Base-by-base conservation (phyloP, 2,329 filamentous ascomycete species). In the Venturia effusa region DNA sequence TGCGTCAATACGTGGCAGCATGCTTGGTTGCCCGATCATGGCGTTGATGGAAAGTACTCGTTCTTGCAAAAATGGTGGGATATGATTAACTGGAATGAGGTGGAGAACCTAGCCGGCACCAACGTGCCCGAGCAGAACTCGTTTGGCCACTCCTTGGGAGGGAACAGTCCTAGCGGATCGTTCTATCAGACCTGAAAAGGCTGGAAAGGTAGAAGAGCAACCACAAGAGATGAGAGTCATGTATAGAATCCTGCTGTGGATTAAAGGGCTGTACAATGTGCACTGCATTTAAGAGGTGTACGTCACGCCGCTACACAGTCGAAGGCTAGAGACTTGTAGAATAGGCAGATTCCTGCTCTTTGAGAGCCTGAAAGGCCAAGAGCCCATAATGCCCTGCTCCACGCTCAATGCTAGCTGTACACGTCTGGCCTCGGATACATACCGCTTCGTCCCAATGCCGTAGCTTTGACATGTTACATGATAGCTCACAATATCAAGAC, bases 1-100 rank as follows among this genome's bases (percentile, higher is more conserved):
- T 97, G 93, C 74, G 83, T 97, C 66, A 97, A 92, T 78, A 96
- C 92, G 5, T 99, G 94, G 94, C 88, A 97, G 80, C 94, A 97
- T 77, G 87, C 88, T 10, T 99, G 89, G 85, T 78, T 97, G 74
- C 83, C 84, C 64, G 92, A 97, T 74, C 97, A 89, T 75, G 88
- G 88, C 5, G 75, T 87, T 64, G 81, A 80, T 55, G 91, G 90
- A 61, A 99, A 97, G 84, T 79, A 81, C 62, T 77, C 79, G 62
- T 99, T 85, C 74, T 80, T 92, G 62, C 83, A 89, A 73, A 81
- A 82, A 51, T 97, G 93, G 93, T 99, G 94, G 94, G 77, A 90
- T 61, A 80, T 80, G 62, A 87, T 99, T 68, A 85, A 99, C 77
- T 99, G 94, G 94, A 32, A 40, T 40, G 10, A 24, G 17, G 61